Percentiles rank a stretch among this genome's conserved stretches.
Conservation (phyloP, 495 filamentous ascomycete species). For the Tuber brumale region DNA sequence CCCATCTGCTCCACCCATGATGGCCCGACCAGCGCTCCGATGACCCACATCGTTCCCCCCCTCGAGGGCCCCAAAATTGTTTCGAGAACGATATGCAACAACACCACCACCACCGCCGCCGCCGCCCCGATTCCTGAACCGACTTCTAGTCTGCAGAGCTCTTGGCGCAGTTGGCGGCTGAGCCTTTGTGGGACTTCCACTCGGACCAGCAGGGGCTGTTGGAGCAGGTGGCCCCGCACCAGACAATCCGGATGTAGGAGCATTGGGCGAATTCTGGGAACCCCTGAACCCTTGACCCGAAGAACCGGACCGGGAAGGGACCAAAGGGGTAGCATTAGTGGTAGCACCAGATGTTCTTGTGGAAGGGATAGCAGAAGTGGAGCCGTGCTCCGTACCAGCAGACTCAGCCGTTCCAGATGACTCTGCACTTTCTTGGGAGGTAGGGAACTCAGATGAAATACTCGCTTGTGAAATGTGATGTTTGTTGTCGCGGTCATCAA, state of each 20-base stretch:
- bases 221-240: slow-evolving; percentile 24
- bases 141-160: slow-evolving; percentile 13
- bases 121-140: neutral
- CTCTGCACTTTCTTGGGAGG: slow-evolving; percentile 19
- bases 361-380: slow-evolving; percentile 18
- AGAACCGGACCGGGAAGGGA: slow-evolving; percentile 30
- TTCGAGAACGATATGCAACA: neutral
- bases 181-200: slow-evolving; percentile 31
- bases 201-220: slow-evolving; percentile 21
- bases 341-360: slow-evolving; percentile 11
- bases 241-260: slow-evolving; percentile 19
- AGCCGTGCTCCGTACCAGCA: slow-evolving; percentile 6
- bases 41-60: slow-evolving; percentile 13
- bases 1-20: slow-evolving; percentile 21
- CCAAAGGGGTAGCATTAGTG: slow-evolving; percentile 26
- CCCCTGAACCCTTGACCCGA: slow-evolving; percentile 33
- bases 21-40: slow-evolving; percentile 18
- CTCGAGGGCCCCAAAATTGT: slow-evolving; percentile 20
- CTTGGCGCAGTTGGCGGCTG: slow-evolving; percentile 37
- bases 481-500: slow-evolving; percentile 32
- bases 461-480: slow-evolving; percentile 27
- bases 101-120: neutral
- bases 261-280: slow-evolving; percentile 23
- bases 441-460: slow-evolving; percentile 17
- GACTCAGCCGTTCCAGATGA: neutral